phyloP scores from a whole-genome alignment of 495 filamentous ascomycete species.

The Penicillium dipodomyicola region DNA sequence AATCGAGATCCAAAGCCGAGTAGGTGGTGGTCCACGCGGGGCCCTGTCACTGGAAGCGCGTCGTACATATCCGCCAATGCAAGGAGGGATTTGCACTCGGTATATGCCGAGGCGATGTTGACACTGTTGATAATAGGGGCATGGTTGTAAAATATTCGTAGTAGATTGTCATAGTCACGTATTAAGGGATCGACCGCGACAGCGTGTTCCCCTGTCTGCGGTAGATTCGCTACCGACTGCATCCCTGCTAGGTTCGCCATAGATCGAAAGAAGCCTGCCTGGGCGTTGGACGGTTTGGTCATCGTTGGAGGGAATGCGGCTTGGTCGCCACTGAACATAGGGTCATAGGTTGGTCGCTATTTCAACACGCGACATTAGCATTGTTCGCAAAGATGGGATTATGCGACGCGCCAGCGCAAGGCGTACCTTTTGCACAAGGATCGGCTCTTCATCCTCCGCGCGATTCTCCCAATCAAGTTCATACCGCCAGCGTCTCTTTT shows the following conservation, averaged over 20 bases:
- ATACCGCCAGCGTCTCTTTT: constrained; percentile 74
- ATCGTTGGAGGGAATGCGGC: constrained; percentile 51
- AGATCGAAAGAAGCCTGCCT: constrained; percentile 75
- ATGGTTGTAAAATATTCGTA: constrained; percentile 92
- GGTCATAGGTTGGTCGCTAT: constrained; percentile 45
- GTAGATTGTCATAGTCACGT: constrained; percentile 89
- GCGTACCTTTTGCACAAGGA: constrained; percentile 77
- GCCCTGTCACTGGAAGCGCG: constrained; percentile 79
- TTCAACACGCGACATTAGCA: constrained; percentile 15
- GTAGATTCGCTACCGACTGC: constrained; percentile 51
- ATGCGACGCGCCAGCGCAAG: not conserved
- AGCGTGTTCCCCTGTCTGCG: constrained; percentile 32
- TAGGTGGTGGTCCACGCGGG: constrained; percentile 88
- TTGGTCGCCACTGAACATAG: constrained; percentile 48
- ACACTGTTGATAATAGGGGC: constrained; percentile 73
- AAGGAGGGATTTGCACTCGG: constrained; percentile 85
- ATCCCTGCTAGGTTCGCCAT: constrained; percentile 70
- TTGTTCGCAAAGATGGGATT: not conserved
- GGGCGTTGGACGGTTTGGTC: constrained; percentile 50
- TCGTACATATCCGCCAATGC: constrained; percentile 88
- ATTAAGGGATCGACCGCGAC: constrained; percentile 65
- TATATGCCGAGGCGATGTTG: constrained; percentile 86
- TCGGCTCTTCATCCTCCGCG: constrained; percentile 75
- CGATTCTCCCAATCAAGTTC: constrained; percentile 75
- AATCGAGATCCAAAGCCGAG: constrained; percentile 84